Evolutionary conservation across 495 filamentous ascomycete genomes (phyloP), one percentile per base, ranked within the genome.

Genomic region (Trichoderma gamsii): DNA sequence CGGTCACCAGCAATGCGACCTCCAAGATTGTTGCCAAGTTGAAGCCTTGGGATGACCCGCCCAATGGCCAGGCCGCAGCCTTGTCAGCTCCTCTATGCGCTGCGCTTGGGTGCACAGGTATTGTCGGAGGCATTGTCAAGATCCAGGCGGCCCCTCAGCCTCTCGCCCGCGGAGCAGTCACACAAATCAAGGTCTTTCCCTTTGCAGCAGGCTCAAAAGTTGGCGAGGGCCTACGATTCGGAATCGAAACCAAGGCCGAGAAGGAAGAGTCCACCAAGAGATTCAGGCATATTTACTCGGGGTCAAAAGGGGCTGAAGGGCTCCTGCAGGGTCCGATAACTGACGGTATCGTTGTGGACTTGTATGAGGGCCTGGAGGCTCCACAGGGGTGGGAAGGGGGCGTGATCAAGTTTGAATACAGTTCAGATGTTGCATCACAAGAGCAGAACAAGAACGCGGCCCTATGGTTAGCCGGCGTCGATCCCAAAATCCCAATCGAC

Each of bases 51-150:
- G 86, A 93, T 43, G 90, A 96, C 72, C 90, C 92, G 0, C 93
- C 94, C 4, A 90, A 96, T 72, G 86, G 83, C 32, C 85, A 87
- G 64, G 92, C 94, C 68, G 83, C 83, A 69, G 90, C 89, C 21
- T 82, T 98, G 41, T 97, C 95, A 15, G 84, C 87, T 2, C 74
- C 88, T 4, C 78, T 99, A 9, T 93, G 90, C 72, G 84, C 85
- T 8, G 83, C 88, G 4, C 83, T 99, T 41, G 85, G 86, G 12
- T 85, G 85, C 35, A 78, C 86, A 46, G 87, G 86, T 4, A 82
- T 97, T 29, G 90, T 97, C 25, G 95, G 95, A n/a, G 92, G 92
- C 18, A 86, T 97, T 68, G 82, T 95, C 43, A 89, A 92, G 63
- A 79, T 99, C 18, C 92, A 97, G 72, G 86, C 90, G 23, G 81